Conservation (phyloP, 2,329 filamentous ascomycete genomes). For the Ophiostoma triangulosporum region DNA sequence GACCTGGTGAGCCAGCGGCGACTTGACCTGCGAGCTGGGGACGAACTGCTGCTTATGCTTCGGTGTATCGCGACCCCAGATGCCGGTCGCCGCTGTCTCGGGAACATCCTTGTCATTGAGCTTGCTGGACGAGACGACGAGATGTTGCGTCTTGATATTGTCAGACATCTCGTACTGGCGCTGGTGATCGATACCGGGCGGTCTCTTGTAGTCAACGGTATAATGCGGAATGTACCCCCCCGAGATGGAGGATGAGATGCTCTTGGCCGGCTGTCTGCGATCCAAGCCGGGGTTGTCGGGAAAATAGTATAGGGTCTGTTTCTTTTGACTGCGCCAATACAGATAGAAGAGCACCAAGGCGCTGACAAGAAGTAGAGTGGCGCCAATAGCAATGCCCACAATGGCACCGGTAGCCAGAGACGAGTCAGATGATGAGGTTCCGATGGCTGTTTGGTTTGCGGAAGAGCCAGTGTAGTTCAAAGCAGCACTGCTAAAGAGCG, state of each 20-base stretch:
- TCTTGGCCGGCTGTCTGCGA: background rate
- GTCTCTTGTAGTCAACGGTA: conserved; percentile 22
- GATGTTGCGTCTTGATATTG: conserved; percentile 14
- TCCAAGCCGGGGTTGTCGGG: background rate
- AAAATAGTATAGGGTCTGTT: background rate
- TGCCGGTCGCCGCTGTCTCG: background rate
- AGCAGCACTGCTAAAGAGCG: conserved; percentile 25
- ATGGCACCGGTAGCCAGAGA: conserved; percentile 34
- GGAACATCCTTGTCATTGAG: background rate
- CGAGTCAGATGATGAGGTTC: conserved; percentile 5
- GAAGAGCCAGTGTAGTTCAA: conserved; percentile 28
- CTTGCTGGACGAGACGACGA: conserved; percentile 1
- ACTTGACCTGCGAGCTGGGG: background rate
- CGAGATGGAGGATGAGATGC: background rate
- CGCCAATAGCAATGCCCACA: conserved; percentile 38
- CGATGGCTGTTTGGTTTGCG: conserved; percentile 16
- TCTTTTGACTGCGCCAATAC: conserved; percentile 32
- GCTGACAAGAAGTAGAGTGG: conserved; percentile 28
- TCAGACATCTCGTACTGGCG: conserved; percentile 19
- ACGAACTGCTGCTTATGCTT: background rate
- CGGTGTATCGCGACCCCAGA: conserved; percentile 7
- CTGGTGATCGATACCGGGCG: background rate
- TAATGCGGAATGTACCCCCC: conserved; percentile 16
- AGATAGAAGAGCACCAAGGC: conserved; percentile 31
- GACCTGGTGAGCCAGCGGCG: background rate